phyloP scores from a whole-genome alignment of 768 basidiomycete species.

The Lepiota subincarnata region DNA sequence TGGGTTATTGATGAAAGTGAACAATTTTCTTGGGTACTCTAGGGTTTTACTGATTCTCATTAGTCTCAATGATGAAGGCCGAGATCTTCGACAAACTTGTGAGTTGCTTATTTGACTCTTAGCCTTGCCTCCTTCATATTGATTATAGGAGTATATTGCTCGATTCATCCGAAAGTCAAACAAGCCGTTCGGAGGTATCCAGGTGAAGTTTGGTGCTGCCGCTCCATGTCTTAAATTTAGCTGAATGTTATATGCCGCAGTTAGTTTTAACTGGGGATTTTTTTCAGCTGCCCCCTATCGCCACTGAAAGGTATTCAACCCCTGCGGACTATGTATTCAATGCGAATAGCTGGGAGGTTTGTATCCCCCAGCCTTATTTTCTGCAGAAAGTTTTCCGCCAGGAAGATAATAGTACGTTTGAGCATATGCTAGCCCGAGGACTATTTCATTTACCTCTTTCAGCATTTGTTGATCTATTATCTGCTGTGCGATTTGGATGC shows the following conservation, averaged over 20 bases:
- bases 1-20: slow-evolving; percentile 74
- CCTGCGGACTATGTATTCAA: slow-evolving; percentile 54
- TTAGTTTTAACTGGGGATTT: slow-evolving; percentile 76
- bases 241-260: slow-evolving; percentile 26
- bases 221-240: not conserved
- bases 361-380: slow-evolving; percentile 41
- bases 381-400: slow-evolving; percentile 73
- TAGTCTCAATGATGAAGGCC: slow-evolving; percentile 77
- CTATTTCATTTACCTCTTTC: not conserved
- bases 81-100: slow-evolving; percentile 68
- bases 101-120: slow-evolving; percentile 10
- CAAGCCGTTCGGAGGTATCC: slow-evolving; percentile 66
- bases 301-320: slow-evolving; percentile 25
- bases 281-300: slow-evolving; percentile 76
- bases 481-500: slow-evolving; percentile 78
- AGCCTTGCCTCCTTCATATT: slow-evolving; percentile 24
- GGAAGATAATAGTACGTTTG: slow-evolving; percentile 46
- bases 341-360: slow-evolving; percentile 53
- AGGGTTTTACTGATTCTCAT: not conserved
- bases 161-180: slow-evolving; percentile 34
- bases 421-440: not conserved
- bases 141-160: slow-evolving; percentile 33
- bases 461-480: slow-evolving; percentile 84
- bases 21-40: slow-evolving; percentile 5
- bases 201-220: slow-evolving; percentile 30